Base-by-base conservation (phyloP, 2,329 filamentous ascomycete genomes). In the Cryphonectria carpinicola region DNA sequence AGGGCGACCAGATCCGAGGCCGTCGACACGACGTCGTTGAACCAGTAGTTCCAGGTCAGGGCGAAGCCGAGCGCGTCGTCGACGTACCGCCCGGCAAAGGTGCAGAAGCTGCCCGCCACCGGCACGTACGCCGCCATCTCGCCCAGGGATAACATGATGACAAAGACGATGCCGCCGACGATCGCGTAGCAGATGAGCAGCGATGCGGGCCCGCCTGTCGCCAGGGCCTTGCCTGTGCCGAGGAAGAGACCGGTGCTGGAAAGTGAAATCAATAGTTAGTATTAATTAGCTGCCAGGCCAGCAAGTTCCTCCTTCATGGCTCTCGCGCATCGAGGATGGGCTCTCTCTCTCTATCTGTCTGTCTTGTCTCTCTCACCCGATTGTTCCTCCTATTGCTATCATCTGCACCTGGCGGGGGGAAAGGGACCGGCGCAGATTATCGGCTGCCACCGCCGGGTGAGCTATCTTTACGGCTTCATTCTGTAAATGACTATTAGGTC, bases 331-430 rank as follows among this genome's bases (percentile, higher is more conserved):
- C 46, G 46, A 32, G 2, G 32, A 32, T 22, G 46, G 14, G 43
- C 28, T 32, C 32, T 32, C 32, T 32, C 32, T 32, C 32, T 32
- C 32, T 32, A 1, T 32, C 3, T 32, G 32, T 32, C 3, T 32
- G 32, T 32, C 3, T 32, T 32, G 32, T 32, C 4, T 32, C 32
- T 19, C 65, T 46, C 41, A 43, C 54, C 54, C 87, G 63, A 89
- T 88, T 1, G 86, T 88, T 49, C 86, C 86, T 28, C 85, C 86
- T 65, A 89, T 87, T 60, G 89, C 89, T 72, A 91, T 89, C 88
- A 91, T 90, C 79, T 91, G 88, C 14, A 91, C 87, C 77, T 91
- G 89, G n/a, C 89, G 85, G 22, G 87, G 81, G 2, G 86, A 88
- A 17, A 90, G 82, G 58, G 86, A 84, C 6, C 89, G 86, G 28